Percentiles rank a stretch among this genome's conserved stretches.
Evolutionary conservation across 106 monocot species (phyloP).

Genomic region (Narthecium ossifragum): DNA sequence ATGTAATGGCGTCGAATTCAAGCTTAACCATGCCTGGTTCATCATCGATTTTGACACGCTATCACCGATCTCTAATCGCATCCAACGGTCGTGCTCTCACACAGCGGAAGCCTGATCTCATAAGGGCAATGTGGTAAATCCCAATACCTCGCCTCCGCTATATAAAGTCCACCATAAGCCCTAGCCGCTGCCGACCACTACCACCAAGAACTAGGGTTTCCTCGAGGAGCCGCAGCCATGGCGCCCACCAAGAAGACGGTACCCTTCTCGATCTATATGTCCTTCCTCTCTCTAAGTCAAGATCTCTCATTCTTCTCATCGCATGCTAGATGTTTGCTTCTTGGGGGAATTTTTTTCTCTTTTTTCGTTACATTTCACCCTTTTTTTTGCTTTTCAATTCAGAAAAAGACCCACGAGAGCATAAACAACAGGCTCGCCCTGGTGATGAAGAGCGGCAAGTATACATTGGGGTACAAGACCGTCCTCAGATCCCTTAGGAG

Average conservation of each 20-base stretch:
- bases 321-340: no score
- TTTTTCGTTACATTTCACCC: background rate
- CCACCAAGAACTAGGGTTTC: background rate
- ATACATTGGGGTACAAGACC: conserved; percentile 81
- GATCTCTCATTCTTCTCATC: background rate
- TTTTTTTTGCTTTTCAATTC: conserved; percentile 3
- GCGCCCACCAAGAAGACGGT: conserved; percentile 41
- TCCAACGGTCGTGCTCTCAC: no score
- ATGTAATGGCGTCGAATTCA: no score
- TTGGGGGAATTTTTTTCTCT: no score
- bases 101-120: no score
- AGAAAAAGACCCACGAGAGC: conserved; percentile 87
- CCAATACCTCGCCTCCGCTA: no score
- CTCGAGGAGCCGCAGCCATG: conserved; percentile 4
- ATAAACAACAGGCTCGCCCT: conserved; percentile 80
- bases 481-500: conserved; percentile 54
- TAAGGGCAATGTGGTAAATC: no score
- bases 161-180: no score
- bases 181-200: no score
- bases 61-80: no score
- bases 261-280: background rate
- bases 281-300: background rate
- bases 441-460: conserved; percentile 88
- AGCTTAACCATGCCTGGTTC: no score
- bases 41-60: no score